Evolutionary conservation across 306 rosid genomes (phyloP).

Genomic region (Trifolium repens): DNA sequence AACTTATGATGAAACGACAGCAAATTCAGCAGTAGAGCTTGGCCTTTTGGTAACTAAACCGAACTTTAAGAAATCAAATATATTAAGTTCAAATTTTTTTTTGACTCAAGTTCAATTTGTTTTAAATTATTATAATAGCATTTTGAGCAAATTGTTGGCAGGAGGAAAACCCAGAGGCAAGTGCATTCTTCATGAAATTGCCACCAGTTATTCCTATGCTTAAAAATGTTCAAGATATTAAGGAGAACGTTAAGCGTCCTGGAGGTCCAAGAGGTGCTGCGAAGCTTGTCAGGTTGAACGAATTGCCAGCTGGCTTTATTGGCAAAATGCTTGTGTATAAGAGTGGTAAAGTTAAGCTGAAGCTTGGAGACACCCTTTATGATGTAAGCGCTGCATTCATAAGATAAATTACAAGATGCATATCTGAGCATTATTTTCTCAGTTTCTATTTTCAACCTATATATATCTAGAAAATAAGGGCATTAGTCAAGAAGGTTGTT

Average conservation of each 20-base stretch:
- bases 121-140: slow-evolving; percentile 29
- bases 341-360: slow-evolving; percentile 84
- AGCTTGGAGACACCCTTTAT: slow-evolving; percentile 72
- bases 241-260: slow-evolving; percentile 40
- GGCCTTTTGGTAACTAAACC: slow-evolving; percentile 65
- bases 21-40: slow-evolving; percentile 61
- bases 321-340: slow-evolving; percentile 85
- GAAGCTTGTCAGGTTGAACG: slow-evolving; percentile 50
- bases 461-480: not conserved
- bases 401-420: slow-evolving; percentile 24
- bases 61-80: slow-evolving; percentile 1
- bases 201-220: slow-evolving; percentile 61
- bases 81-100: slow-evolving; percentile 3
- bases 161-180: slow-evolving; percentile 77
- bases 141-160: slow-evolving; percentile 48
- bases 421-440: slow-evolving; percentile 5
- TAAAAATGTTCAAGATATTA: slow-evolving; percentile 42
- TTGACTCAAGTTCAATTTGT: slow-evolving; percentile 4
- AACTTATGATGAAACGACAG: slow-evolving; percentile 59
- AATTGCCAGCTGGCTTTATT: slow-evolving; percentile 70
- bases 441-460: slow-evolving; percentile 1
- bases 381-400: slow-evolving; percentile 62
- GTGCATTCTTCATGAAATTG: slow-evolving; percentile 61
- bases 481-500: not conserved
- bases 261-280: slow-evolving; percentile 31